A percentile compares a stretch with the other conserved stretches of the same genome.
Evolutionary conservation across 1,139 yeast genomes (phyloP).

Genomic region (Nadsonia commutata): DNA sequence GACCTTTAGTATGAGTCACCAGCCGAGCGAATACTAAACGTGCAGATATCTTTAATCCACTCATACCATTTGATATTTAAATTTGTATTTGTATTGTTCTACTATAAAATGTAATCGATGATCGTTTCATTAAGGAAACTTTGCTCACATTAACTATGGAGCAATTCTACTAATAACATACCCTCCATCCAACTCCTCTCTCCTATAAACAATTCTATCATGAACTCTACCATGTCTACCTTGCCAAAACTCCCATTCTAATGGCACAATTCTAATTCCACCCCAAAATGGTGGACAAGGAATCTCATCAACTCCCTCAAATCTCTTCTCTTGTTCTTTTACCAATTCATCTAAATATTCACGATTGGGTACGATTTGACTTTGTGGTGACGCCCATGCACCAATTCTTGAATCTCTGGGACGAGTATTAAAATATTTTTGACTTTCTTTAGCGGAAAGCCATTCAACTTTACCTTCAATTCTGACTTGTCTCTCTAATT

Average conservation of each 20-base stretch:
- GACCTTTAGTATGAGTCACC: too few relatives aligned
- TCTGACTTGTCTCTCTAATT: slow-evolving; percentile 78
- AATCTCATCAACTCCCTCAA: slow-evolving; percentile 41
- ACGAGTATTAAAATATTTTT: slow-evolving; percentile 67
- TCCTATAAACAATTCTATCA: slow-evolving; percentile 67
- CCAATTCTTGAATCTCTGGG: slow-evolving; percentile 91
- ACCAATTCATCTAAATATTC: slow-evolving; percentile 43
- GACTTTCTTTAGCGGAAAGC: slow-evolving; percentile 58
- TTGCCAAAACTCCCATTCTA: slow-evolving; percentile 94
- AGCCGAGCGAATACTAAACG: too few relatives aligned
- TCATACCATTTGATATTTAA: too few relatives aligned
- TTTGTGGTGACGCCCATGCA: slow-evolving; percentile 95
- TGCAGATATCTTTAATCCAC: too few relatives aligned
- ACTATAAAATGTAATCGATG: too few relatives aligned
- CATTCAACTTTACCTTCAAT: slow-evolving; percentile 76
- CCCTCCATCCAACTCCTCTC: slow-evolving; percentile 32
- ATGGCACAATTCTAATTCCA: slow-evolving; percentile 74
- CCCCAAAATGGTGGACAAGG: slow-evolving; percentile 97
- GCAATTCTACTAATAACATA: slow-evolving; percentile 65
- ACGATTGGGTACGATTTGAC: slow-evolving; percentile 41
- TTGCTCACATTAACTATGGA: slow-evolving; percentile 31
- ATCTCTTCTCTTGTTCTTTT: slow-evolving; percentile 36
- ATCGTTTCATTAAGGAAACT: background rate
- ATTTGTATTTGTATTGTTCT: too few relatives aligned
- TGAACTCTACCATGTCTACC: slow-evolving; percentile 84